These are phyloP conservation scores for Teunomyces funiuensis DNA, from an alignment of 805 yeast species.

Conservation along the genomic window DNA sequence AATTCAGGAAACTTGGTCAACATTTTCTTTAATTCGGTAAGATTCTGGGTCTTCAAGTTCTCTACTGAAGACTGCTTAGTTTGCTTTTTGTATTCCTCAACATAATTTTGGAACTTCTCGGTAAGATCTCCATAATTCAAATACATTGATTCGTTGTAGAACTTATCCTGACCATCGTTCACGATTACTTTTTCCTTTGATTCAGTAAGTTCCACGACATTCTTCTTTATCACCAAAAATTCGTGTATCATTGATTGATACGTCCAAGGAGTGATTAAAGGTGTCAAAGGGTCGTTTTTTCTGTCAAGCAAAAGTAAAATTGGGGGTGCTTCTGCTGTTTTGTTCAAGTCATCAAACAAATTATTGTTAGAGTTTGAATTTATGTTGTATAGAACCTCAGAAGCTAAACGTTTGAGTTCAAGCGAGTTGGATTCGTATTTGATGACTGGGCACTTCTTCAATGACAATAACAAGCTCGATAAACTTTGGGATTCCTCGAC, in stretches of 20 bases:
- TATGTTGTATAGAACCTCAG: conserved; percentile 59
- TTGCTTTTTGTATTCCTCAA: conserved; percentile 74
- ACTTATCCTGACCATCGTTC: conserved; percentile 67
- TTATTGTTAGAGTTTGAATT: conserved; percentile 53
- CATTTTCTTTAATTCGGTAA: conserved; percentile 87
- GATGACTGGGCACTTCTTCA: conserved; percentile 76
- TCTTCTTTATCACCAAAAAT: conserved; percentile 76
- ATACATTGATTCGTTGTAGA: conserved; percentile 78
- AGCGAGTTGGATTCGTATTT: conserved; percentile 74
- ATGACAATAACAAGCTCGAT: conserved; percentile 61
- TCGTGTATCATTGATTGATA: conserved; percentile 98
- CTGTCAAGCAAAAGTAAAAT: conserved; percentile 76
- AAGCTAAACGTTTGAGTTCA: conserved; percentile 62
- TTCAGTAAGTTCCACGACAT: conserved; percentile 61
- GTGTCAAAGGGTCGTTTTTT: conserved; percentile 88
- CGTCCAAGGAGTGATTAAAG: conserved; percentile 93
- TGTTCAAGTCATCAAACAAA: conserved; percentile 64
- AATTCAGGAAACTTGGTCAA: conserved; percentile 94
- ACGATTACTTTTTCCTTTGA: conserved; percentile 49
- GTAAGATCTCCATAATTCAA: conserved; percentile 94
- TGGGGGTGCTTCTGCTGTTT: conserved; percentile 66
- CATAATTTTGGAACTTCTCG: conserved; percentile 81
- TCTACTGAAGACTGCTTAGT: conserved; percentile 64
- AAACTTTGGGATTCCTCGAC: conserved; percentile 42
- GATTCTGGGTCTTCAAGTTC: conserved; percentile 61